These are phyloP conservation scores for Lecanicillium sp. DNA, from an alignment of 2,329 filamentous ascomycete genomes.

Conservation along the genomic window DNA sequence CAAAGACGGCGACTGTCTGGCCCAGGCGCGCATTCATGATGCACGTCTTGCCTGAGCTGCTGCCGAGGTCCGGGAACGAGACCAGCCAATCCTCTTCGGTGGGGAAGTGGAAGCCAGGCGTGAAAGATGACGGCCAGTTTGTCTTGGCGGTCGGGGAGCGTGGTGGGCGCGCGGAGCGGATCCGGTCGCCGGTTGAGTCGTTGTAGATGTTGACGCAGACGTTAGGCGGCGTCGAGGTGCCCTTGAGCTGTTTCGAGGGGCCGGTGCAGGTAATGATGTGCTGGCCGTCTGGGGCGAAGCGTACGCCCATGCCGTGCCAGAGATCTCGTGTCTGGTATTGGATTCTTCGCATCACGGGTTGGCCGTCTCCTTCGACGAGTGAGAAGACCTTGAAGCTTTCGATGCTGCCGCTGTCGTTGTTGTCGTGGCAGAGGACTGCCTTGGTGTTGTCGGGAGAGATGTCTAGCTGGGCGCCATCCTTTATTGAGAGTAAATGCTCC, in stretches of 20 bases:
- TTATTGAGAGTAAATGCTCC: constrained; percentile 1
- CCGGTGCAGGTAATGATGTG: constrained; percentile 7
- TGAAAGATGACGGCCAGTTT: constrained; percentile 1
- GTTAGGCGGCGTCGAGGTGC: constrained; percentile 1
- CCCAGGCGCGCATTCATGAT: constrained; percentile 8
- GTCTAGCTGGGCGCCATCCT: constrained; percentile 6
- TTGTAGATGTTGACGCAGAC: constrained; percentile 6
- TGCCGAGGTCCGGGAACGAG: constrained; percentile 7
- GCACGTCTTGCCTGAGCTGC: constrained; percentile 5
- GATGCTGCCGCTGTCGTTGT: not conserved
- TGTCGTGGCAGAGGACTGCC: constrained; percentile 2
- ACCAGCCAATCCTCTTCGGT: constrained; percentile 6
- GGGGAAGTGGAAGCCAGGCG: constrained; percentile 9
- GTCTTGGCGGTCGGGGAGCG: constrained; percentile 1
- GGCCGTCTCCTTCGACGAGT: too few species aligned
- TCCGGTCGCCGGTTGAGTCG: not conserved
- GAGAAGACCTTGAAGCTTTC: not conserved
- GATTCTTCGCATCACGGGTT: too few species aligned
- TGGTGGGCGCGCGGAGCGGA: not conserved
- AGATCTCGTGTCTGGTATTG: not conserved
- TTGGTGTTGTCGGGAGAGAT: constrained; percentile 6
- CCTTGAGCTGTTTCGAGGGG: not conserved
- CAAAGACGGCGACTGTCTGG: constrained; percentile 6
- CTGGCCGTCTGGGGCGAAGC: constrained; percentile 6
- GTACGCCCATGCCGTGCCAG: constrained; percentile 5